Evolutionary conservation across 2,329 filamentous ascomycete genomes (phyloP).

Genomic region (Nectriaceae sp.): DNA sequence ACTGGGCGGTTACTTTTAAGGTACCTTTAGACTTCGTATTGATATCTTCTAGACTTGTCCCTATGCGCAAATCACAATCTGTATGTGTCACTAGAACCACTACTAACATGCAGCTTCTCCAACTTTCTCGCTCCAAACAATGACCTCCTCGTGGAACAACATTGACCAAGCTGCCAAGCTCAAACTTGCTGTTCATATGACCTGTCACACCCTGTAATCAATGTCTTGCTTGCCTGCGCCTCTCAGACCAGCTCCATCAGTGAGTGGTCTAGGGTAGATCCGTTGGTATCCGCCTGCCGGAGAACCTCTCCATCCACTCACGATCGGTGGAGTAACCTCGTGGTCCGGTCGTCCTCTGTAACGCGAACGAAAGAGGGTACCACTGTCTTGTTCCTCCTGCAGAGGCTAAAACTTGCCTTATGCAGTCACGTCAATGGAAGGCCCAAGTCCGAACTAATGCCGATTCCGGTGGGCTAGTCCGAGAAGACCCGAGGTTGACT

Average conservation of each 20-base stretch:
- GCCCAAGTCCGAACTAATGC: slow-evolving; percentile 6
- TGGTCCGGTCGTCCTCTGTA: slow-evolving; percentile 15
- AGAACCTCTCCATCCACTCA: slow-evolving; percentile 23
- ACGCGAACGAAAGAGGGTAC: too few relatives aligned
- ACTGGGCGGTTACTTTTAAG: too few relatives aligned
- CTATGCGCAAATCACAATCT: too few relatives aligned
- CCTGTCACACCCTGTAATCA: not conserved
- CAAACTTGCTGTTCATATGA: too few relatives aligned
- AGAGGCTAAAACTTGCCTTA: not conserved
- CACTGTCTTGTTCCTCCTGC: slow-evolving; percentile 8
- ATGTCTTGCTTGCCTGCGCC: not conserved
- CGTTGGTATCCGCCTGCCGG: slow-evolving; percentile 12
- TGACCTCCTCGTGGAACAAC: too few relatives aligned
- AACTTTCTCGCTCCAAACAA: too few relatives aligned
- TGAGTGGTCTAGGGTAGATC: slow-evolving; percentile 13
- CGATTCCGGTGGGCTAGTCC: slow-evolving; percentile 18
- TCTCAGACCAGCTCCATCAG: not conserved
- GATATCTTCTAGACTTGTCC: too few relatives aligned
- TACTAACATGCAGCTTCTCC: too few relatives aligned
- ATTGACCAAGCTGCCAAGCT: too few relatives aligned
- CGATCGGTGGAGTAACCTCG: slow-evolving; percentile 26
- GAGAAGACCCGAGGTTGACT: slow-evolving; percentile 23
- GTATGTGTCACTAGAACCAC: too few relatives aligned
- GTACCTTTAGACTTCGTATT: too few relatives aligned
- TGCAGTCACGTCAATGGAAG: not conserved